Conservation (phyloP, 2,329 filamentous ascomycete species). For the Periconia digitata region DNA sequence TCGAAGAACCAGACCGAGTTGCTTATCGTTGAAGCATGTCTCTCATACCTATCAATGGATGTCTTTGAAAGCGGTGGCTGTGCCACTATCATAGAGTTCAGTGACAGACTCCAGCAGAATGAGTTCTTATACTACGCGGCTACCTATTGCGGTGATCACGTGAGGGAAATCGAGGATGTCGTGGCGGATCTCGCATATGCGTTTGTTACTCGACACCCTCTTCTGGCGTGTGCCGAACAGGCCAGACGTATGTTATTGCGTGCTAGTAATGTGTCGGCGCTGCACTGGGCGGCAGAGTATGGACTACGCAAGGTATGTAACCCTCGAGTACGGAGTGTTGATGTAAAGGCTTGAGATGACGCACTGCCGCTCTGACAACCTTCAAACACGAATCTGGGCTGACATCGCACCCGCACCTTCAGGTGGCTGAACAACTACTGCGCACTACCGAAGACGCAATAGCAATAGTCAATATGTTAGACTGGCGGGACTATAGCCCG, state of each 20-base stretch:
- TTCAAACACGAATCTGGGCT: no score
- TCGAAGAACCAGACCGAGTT: constrained; percentile 15
- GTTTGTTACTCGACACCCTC: constrained; percentile 9
- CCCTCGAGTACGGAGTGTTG: no score
- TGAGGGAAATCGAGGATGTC: constrained; percentile 7
- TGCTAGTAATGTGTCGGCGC: constrained; percentile 6
- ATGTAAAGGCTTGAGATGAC: no score
- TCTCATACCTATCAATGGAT: constrained; percentile 35
- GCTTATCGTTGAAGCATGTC: constrained; percentile 28
- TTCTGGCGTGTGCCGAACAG: constrained; percentile 1
- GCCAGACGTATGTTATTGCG: neutral
- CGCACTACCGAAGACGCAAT: no score
- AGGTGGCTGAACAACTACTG: no score
- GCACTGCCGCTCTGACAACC: no score
- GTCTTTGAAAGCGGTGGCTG: constrained; percentile 19
- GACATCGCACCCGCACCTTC: no score
- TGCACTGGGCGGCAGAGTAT: constrained; percentile 14
- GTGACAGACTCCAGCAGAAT: constrained; percentile 14
- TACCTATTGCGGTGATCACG: constrained; percentile 27
- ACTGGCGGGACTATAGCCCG: neutral
- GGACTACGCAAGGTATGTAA: no score
- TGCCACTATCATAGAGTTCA: constrained; percentile 12
- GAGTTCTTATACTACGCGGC: constrained; percentile 32
- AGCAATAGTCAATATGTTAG: constrained; percentile 6
- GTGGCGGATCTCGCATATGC: constrained; percentile 8